These are phyloP conservation scores for Mycena pura DNA, from an alignment of 768 basidiomycete genomes.

Conservation along the genomic window DNA sequence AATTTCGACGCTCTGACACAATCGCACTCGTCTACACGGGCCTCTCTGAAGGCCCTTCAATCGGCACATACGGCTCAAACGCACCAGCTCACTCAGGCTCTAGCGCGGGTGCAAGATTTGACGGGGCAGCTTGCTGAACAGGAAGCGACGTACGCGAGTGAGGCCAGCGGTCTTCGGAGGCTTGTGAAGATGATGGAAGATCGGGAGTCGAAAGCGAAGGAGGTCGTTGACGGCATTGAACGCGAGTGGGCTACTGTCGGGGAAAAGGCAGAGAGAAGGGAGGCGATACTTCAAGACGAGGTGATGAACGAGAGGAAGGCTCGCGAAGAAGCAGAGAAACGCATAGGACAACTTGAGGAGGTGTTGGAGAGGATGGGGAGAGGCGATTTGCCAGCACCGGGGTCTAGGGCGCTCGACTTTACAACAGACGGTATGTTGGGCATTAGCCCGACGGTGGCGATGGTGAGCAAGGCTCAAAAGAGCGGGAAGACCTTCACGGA, in stretches of 20 bases:
- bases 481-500: conserved; percentile 92
- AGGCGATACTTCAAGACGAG: conserved; percentile 71
- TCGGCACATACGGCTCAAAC: conserved; percentile 73
- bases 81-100: conserved; percentile 78
- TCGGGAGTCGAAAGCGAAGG: conserved; percentile 84
- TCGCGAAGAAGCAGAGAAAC: conserved; percentile 74
- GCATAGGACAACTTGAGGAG: conserved; percentile 72
- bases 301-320: conserved; percentile 73
- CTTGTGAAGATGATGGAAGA: conserved; percentile 87
- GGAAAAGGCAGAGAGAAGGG: conserved; percentile 71
- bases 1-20: conserved; percentile 77
- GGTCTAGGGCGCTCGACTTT: conserved; percentile 54
- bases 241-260: conserved; percentile 80
- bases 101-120: conserved; percentile 76
- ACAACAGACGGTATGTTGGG: conserved; percentile 65
- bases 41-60: conserved; percentile 76
- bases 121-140: conserved; percentile 83
- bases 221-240: conserved; percentile 83
- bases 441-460: conserved; percentile 86
- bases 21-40: conserved; percentile 67
- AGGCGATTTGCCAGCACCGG: conserved; percentile 71
- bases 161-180: conserved; percentile 75
- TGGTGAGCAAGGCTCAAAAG: conserved; percentile 82
- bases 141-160: conserved; percentile 81
- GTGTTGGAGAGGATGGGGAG: conserved; percentile 75